A percentile compares a stretch with the other conserved stretches of the same genome.
phyloP scores from a whole-genome alignment of 768 basidiomycete genomes.

The Rhizopogon salebrosus region DNA sequence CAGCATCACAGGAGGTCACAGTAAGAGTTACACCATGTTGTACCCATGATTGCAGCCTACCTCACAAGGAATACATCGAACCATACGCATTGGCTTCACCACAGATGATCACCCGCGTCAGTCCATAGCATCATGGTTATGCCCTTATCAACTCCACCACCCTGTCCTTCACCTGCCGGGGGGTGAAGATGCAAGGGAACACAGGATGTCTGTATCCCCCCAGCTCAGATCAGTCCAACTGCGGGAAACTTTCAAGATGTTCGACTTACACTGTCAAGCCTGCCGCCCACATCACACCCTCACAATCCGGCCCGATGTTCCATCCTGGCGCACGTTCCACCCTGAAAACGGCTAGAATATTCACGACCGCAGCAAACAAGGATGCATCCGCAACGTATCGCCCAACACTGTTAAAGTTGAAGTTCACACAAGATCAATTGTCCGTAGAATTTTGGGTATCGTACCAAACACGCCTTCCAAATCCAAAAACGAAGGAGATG shows the following conservation, averaged over 20 bases:
- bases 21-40: too few relatives aligned
- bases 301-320: constrained; percentile 15
- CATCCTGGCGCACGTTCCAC: constrained; percentile 10
- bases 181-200: constrained; percentile 1
- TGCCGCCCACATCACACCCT: constrained; percentile 15
- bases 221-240: not conserved
- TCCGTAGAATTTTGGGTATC: not conserved
- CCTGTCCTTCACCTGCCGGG: too few relatives aligned
- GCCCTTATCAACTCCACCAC: not conserved
- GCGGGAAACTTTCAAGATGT: not conserved
- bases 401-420: constrained; percentile 32
- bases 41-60: too few relatives aligned
- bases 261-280: constrained; percentile 16
- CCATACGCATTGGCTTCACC: too few relatives aligned
- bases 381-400: constrained; percentile 35
- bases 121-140: too few relatives aligned
- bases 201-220: not conserved
- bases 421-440: not conserved
- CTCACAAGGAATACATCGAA: too few relatives aligned
- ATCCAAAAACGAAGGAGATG: constrained; percentile 21
- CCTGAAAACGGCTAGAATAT: constrained; percentile 14
- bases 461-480: constrained; percentile 38
- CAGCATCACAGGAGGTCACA: too few relatives aligned
- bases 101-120: not conserved
- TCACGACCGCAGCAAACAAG: constrained; percentile 24